Conservation (phyloP, 1,139 yeast genomes). For the Trichomonascaceae sp. region DNA sequence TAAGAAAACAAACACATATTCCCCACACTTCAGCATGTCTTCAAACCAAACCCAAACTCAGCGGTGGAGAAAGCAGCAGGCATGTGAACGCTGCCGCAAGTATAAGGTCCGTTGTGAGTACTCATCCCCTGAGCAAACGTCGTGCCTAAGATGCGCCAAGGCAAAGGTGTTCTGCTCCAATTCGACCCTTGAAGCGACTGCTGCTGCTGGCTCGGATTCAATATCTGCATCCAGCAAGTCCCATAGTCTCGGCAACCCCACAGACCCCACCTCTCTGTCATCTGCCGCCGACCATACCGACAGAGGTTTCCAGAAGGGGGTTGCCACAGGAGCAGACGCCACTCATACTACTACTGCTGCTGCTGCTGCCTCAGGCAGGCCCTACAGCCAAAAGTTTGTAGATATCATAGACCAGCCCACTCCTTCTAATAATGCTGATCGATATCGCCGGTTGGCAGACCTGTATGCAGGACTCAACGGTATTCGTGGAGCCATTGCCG, state of each 20-base stretch:
- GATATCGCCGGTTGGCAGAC: conserved; percentile 1
- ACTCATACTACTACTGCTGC: neutral
- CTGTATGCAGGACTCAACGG: conserved; percentile 1
- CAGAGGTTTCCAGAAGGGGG: too few relatives aligned
- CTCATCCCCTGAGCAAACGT: conserved; percentile 32
- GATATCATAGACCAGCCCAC: neutral
- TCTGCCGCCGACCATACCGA: too few relatives aligned
- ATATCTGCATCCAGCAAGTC: neutral
- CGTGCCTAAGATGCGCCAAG: conserved; percentile 37
- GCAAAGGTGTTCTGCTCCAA: conserved; percentile 17
- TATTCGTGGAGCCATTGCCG: conserved; percentile 4
- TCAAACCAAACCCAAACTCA: too few relatives aligned
- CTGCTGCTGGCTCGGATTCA: conserved; percentile 18
- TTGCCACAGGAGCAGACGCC: neutral
- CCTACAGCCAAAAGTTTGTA: neutral
- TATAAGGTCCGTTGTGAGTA: conserved; percentile 43
- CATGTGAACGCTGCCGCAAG: conserved; percentile 47
- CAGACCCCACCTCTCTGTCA: conserved; percentile 15
- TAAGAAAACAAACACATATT: too few relatives aligned
- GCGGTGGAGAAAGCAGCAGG: conserved; percentile 34
- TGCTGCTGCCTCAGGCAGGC: conserved; percentile 5
- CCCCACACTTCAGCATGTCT: too few relatives aligned
- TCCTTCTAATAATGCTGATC: conserved; percentile 1
- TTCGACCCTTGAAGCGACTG: conserved; percentile 27
- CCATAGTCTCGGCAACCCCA: conserved; percentile 15